phyloP scores from a whole-genome alignment of 1,284 basidiomycete species.

The Stygiomarasmius scandens region DNA sequence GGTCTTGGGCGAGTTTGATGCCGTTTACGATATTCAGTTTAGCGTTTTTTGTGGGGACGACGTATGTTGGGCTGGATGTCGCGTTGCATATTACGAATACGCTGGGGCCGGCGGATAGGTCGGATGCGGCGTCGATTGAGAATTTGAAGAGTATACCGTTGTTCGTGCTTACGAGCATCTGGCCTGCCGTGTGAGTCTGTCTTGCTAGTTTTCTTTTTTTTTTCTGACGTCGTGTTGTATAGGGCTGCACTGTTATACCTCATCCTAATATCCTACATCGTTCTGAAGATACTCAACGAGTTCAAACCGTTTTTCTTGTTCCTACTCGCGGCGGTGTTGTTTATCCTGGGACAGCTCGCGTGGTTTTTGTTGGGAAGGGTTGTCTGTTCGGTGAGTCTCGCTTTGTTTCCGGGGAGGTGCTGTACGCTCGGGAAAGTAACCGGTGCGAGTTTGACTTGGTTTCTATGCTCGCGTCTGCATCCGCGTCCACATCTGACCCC shows the following conservation, averaged over 20 bases:
- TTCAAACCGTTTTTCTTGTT: slow-evolving; percentile 73
- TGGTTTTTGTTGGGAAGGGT: slow-evolving; percentile 78
- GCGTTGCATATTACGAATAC: slow-evolving; percentile 62
- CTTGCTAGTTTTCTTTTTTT: background rate
- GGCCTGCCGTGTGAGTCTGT: slow-evolving; percentile 72
- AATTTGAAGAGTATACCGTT: slow-evolving; percentile 66
- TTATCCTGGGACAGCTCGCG: slow-evolving; percentile 75
- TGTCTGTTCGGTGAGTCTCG: slow-evolving; percentile 64
- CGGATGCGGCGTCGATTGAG: slow-evolving; percentile 40
- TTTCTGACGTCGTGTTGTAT: too few relatives aligned
- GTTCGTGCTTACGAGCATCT: slow-evolving; percentile 80
- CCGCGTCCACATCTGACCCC: too few relatives aligned
- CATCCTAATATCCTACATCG: slow-evolving; percentile 74
- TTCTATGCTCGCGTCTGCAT: background rate
- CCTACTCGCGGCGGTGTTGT: slow-evolving; percentile 64
- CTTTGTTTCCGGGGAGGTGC: slow-evolving; percentile 14
- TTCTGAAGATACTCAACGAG: slow-evolving; percentile 71
- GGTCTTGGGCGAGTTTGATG: slow-evolving; percentile 72
- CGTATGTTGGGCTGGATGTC: slow-evolving; percentile 81
- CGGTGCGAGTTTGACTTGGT: too few relatives aligned
- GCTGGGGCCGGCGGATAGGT: slow-evolving; percentile 55
- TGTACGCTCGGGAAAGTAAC: too few relatives aligned
- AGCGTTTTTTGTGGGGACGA: slow-evolving; percentile 69
- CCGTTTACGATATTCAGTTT: slow-evolving; percentile 64
- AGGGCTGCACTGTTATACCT: slow-evolving; percentile 74